Conservation (phyloP, 2,329 filamentous ascomycete genomes). For the Aspergillus quadricinctus region DNA sequence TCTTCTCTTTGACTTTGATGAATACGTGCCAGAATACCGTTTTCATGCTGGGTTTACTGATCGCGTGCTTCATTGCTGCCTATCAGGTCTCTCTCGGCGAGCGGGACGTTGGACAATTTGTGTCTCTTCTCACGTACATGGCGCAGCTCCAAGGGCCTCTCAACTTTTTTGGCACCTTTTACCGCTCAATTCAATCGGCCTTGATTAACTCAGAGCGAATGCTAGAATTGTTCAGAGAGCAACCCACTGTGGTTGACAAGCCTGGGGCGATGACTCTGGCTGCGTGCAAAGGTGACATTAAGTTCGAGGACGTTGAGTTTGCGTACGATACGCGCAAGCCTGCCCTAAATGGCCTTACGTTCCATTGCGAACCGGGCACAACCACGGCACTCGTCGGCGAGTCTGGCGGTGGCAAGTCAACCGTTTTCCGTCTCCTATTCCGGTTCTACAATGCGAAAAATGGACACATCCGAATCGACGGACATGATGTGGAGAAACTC, state of each 20-base stretch:
- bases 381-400: constrained; percentile 96
- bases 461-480: constrained; percentile 80
- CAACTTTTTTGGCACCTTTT: constrained; percentile 92
- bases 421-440: constrained; percentile 90
- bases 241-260: constrained; percentile 81
- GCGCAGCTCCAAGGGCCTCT: constrained; percentile 74
- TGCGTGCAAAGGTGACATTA: constrained; percentile 73
- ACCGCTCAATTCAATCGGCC: constrained; percentile 89
- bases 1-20: constrained; percentile 72
- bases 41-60: constrained; percentile 71
- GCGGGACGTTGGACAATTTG: constrained; percentile 66
- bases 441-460: constrained; percentile 86
- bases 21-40: constrained; percentile 77
- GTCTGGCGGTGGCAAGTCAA: constrained; percentile 95
- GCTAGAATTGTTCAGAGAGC: constrained; percentile 92
- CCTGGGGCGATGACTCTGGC: constrained; percentile 60
- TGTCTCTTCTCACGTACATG: constrained; percentile 70
- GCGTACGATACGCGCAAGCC: constrained; percentile 83
- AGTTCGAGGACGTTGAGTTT: constrained; percentile 85
- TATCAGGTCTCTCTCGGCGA: constrained; percentile 69
- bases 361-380: constrained; percentile 81
- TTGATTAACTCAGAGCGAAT: constrained; percentile 97
- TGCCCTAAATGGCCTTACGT: constrained; percentile 76
- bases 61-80: constrained; percentile 68
- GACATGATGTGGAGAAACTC: constrained; percentile 74